Conservation (phyloP, 805 yeast genomes). For the Candida oleophila region DNA sequence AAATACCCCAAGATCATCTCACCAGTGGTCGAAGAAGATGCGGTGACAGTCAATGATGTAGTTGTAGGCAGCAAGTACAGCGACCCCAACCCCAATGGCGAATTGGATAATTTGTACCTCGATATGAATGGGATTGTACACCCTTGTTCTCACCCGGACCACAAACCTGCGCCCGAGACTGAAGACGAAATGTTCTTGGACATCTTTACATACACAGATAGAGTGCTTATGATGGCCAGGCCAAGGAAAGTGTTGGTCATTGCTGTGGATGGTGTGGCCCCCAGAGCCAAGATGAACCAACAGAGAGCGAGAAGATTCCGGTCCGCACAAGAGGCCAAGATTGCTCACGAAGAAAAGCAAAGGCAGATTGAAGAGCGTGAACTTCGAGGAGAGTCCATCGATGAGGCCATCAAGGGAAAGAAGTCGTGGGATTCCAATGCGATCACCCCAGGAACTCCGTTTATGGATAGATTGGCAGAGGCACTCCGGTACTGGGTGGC, state of each 20-base stretch:
- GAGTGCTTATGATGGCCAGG: slow-evolving; percentile 89
- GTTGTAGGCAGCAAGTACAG: slow-evolving; percentile 55
- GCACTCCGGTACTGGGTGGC: slow-evolving; percentile 91
- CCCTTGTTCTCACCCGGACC: slow-evolving; percentile 98
- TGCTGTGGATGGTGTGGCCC: slow-evolving; percentile 99
- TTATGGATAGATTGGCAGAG: slow-evolving; percentile 85
- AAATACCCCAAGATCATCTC: slow-evolving; percentile 93
- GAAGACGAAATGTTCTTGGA: slow-evolving; percentile 97
- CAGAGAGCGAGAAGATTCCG: slow-evolving; percentile 92
- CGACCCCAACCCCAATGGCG: slow-evolving; percentile 91
- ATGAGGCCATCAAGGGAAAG: slow-evolving; percentile 68
- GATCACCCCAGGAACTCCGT: slow-evolving; percentile 98
- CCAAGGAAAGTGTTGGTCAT: slow-evolving; percentile 91
- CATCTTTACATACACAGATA: slow-evolving; percentile 86
- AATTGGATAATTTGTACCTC: slow-evolving; percentile 85
- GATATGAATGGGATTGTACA: slow-evolving; percentile 99
- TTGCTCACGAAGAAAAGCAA: slow-evolving; percentile 71
- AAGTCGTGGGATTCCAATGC: slow-evolving; percentile 94
- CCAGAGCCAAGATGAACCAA: slow-evolving; percentile 97
- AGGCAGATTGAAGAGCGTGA: slow-evolving; percentile 58
- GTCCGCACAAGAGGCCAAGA: slow-evolving; percentile 83
- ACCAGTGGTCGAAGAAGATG: slow-evolving; percentile 78
- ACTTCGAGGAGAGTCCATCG: slow-evolving; percentile 70
- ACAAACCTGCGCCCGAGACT: slow-evolving; percentile 91
- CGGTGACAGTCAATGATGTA: slow-evolving; percentile 38